These are phyloP conservation scores for Sporothrix protearum DNA, from an alignment of 2,329 filamentous ascomycete genomes.

Conservation along the genomic window DNA sequence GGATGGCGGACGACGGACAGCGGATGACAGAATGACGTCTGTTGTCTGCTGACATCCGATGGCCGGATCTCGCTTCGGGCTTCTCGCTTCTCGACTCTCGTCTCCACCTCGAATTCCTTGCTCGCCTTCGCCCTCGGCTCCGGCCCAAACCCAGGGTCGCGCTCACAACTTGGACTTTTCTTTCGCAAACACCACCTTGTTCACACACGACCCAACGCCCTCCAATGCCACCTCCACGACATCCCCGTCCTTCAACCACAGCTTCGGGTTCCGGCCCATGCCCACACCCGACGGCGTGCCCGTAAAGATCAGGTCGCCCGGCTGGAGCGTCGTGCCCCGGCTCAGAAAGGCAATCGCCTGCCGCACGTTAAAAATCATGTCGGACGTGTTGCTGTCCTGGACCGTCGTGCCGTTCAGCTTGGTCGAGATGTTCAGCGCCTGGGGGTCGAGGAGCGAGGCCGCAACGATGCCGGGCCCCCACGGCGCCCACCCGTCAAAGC, in stretches of 20 bases:
- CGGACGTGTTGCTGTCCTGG: constrained; percentile 55
- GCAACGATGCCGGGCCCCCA: constrained; percentile 67
- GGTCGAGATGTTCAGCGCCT: constrained; percentile 54
- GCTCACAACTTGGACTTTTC: constrained; percentile 37
- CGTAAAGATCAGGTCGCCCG: constrained; percentile 64
- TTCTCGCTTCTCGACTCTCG: neutral
- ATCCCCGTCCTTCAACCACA: constrained; percentile 69
- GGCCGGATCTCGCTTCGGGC: neutral
- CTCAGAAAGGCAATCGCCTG: constrained; percentile 59
- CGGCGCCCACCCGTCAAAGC: constrained; percentile 72
- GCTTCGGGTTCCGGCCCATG: constrained; percentile 62
- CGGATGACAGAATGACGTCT: neutral
- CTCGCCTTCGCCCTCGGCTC: neutral
- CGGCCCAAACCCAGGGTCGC: neutral
- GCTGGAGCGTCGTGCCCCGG: constrained; percentile 59
- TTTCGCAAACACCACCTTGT: constrained; percentile 46
- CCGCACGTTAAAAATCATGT: constrained; percentile 62
- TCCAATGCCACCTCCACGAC: constrained; percentile 66
- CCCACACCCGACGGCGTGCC: constrained; percentile 69
- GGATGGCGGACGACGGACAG: too few relatives aligned
- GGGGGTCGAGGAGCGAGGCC: constrained; percentile 53
- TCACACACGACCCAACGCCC: constrained; percentile 58
- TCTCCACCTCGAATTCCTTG: neutral
- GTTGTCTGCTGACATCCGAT: neutral
- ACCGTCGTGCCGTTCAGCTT: constrained; percentile 57